phyloP scores from a whole-genome alignment of 78 protist genomes.

The Tieghemostelium lacteum region DNA sequence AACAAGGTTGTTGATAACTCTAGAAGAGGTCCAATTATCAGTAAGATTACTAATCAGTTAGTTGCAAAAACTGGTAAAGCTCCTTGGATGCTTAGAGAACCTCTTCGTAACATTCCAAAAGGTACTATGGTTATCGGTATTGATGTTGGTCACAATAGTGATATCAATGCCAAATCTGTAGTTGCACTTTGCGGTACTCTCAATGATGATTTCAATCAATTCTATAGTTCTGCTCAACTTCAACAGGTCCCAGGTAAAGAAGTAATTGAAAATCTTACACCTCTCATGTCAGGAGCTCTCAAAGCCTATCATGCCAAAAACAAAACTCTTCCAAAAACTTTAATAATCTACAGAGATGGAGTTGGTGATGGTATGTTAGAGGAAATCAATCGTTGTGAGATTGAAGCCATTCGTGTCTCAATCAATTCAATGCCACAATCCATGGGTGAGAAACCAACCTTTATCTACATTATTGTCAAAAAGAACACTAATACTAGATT shows the following conservation, averaged over 20 bases:
- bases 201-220: not conserved
- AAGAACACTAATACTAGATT: conserved; percentile 78
- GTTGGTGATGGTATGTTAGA: conserved; percentile 78
- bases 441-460: conserved; percentile 29
- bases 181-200: conserved; percentile 27
- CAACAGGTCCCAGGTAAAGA: conserved; percentile 45
- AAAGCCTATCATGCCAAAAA: not conserved
- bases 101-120: not conserved
- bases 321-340: not conserved
- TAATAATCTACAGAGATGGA: conserved; percentile 65
- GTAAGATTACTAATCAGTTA: conserved; percentile 4
- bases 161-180: conserved; percentile 15
- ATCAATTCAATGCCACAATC: conserved; percentile 12
- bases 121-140: conserved; percentile 46
- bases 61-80: conserved; percentile 37
- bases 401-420: conserved; percentile 1
- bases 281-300: not conserved
- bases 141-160: conserved; percentile 55
- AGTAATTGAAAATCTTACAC: conserved; percentile 3
- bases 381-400: conserved; percentile 14
- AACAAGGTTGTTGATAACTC: not conserved
- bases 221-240: not conserved
- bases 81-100: conserved; percentile 11
- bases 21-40: not conserved
- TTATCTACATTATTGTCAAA: conserved; percentile 47